These are phyloP conservation scores for Heliamphora exappendiculata DNA, from an alignment of 148 eudicot genomes.

Conservation along the genomic window DNA sequence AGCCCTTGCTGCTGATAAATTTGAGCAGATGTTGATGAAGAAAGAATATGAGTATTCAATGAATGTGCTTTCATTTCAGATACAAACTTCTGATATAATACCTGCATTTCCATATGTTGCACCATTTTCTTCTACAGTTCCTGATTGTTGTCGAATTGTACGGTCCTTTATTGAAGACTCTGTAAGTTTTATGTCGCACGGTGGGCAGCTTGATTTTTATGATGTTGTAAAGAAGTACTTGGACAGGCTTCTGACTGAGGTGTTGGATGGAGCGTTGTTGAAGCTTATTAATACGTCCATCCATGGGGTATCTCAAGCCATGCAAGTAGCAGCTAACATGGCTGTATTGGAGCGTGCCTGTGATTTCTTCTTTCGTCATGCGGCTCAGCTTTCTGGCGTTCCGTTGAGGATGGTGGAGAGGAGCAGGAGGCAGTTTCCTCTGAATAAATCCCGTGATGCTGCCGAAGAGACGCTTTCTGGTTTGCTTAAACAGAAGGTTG, in stretches of 20 bases:
- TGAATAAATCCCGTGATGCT: conserved; percentile 79
- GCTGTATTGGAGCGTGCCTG: conserved; percentile 97
- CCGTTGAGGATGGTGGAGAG: conserved; percentile 94
- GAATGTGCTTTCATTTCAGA: conserved; percentile 87
- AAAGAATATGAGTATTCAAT: conserved; percentile 94
- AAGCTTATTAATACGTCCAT: conserved; percentile 60
- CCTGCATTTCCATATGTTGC: conserved; percentile 95
- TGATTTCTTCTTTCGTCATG: conserved; percentile 88
- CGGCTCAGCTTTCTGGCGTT: conserved; percentile 91
- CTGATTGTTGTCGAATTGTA: conserved; percentile 94
- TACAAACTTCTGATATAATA: conserved; percentile 78
- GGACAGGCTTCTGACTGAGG: conserved; percentile 79
- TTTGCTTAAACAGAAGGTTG: conserved; percentile 84
- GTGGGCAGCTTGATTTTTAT: conserved; percentile 94
- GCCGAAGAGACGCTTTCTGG: conserved; percentile 91
- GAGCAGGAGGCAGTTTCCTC: conserved; percentile 73
- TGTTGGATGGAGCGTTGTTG: conserved; percentile 68
- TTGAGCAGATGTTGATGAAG: conserved; percentile 95
- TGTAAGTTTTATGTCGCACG: conserved; percentile 88
- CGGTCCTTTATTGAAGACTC: conserved; percentile 95
- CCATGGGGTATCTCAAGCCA: conserved; percentile 88
- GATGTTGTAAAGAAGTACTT: conserved; percentile 92
- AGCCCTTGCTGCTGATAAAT: conserved; percentile 67
- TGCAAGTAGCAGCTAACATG: conserved; percentile 98
- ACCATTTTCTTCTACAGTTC: conserved; percentile 89